Evolutionary conservation across 2,329 filamentous ascomycete species (phyloP), one percentile per base, ranked within the genome.

Genomic region (Pestalotiopsis sp.): DNA sequence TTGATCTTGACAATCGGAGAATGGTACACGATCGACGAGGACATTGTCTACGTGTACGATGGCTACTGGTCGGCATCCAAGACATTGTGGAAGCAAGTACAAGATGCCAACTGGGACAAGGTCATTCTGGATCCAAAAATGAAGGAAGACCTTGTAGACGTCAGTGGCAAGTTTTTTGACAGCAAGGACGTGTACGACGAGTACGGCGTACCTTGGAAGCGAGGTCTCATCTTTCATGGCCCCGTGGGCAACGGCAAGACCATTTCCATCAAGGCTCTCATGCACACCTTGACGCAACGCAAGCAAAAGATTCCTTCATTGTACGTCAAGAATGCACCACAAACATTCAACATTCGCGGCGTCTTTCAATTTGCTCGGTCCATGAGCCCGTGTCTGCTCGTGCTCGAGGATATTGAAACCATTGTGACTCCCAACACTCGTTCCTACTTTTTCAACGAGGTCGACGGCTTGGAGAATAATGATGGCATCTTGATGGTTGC

Each of bases 391-490:
- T 92, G 90, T 79, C 86, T 91, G 69, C 84, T 93, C 4, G 87
- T 93, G 60, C 90, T 92, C 68, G 91, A 93, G 77, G 91, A 92
- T 71, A 83, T 93, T 7, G 91, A 93, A 75, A 89, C 86, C 11
- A 84, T 92, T 31, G 85, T 92, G 39, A 84, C 83, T 6, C 84
- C 89, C 65, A 70, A 74, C 1, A 87, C 90, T 14, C 83, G 90
- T 27, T 88, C 85, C 57, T 92, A 91, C 80, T 92, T 93, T 78
- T 82, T 92, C 65, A 92, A 92, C 75, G 90, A 92, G 77, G 86
- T 92, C 2, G 90, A 92, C 70, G 90, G 90, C 0, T 85, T 92
- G 7, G 86, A 87, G 71, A 85, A 84, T 70, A 92, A 92, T 72
- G 88, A 92, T 71, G 91, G 90, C 13, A 91, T 92, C 63, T 84